Conservation (phyloP, 306 rosid genomes). For the Begonia fuchsioides region DNA sequence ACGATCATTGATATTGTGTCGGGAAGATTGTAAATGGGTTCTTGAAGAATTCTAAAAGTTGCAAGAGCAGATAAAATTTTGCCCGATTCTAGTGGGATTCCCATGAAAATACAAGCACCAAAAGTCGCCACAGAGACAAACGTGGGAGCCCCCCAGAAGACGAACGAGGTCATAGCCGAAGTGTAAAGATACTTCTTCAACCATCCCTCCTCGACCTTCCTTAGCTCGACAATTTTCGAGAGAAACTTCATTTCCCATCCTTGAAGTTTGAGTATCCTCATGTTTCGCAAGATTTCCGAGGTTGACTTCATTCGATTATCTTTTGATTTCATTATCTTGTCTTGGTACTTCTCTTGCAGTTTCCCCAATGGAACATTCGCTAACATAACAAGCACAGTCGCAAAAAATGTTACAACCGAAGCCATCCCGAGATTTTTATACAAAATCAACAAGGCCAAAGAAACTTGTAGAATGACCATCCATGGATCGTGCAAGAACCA, state of each 20-base stretch:
- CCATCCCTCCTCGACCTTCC: slow-evolving; percentile 54
- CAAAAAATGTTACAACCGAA: slow-evolving; percentile 47
- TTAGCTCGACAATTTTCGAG: slow-evolving; percentile 36
- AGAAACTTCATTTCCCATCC: slow-evolving; percentile 93
- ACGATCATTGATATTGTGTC: slow-evolving; percentile 57
- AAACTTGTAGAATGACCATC: slow-evolving; percentile 50
- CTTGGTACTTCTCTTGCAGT: slow-evolving; percentile 50
- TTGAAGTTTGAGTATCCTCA: slow-evolving; percentile 80
- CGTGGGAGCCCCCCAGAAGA: slow-evolving; percentile 62
- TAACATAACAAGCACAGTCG: slow-evolving; percentile 52
- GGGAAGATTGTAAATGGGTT: slow-evolving; percentile 54
- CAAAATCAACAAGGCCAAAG: slow-evolving; percentile 48
- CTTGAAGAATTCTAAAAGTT: slow-evolving; percentile 69
- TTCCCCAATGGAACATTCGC: slow-evolving; percentile 54
- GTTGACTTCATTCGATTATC: slow-evolving; percentile 77
- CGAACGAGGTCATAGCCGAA: slow-evolving; percentile 25
- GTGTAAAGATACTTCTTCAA: slow-evolving; percentile 39
- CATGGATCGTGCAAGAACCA: slow-evolving; percentile 65
- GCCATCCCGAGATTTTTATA: slow-evolving; percentile 69
- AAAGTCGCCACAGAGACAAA: slow-evolving; percentile 66
- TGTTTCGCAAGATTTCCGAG: slow-evolving; percentile 60
- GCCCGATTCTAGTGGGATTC: slow-evolving; percentile 79
- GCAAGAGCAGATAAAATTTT: slow-evolving; percentile 85
- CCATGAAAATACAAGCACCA: slow-evolving; percentile 51
- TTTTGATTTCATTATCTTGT: slow-evolving; percentile 69